Evolutionary conservation across 2,329 filamentous ascomycete genomes (phyloP), one percentile per base, ranked within the genome.

Genomic region (Pseudopyrenochaeta lycopersici): DNA sequence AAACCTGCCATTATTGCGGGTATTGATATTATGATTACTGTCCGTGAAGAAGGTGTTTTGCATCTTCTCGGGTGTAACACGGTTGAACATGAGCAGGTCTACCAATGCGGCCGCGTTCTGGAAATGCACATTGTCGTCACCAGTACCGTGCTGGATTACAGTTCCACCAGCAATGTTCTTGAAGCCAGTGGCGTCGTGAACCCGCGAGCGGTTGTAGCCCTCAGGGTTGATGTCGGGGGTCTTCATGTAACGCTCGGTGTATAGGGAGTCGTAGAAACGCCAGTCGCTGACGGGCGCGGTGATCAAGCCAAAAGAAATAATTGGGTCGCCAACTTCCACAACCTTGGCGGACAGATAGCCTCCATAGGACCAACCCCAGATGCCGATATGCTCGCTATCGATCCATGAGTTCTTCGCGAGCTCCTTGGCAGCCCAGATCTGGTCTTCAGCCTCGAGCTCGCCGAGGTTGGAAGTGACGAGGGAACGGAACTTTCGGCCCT

Each of bases 161-260:
- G 89, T 85, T 2, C 83, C 81, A 3, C 88, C 88, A 0, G 77
- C 77, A 7, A 88, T 80, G 46, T 83, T 83, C 75, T 85, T 84
- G 79, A 90, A 90, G 0, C 88, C 88, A 0, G 77, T 77, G 0
- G 80, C 71, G 3, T 85, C 79, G 52, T 82, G 81, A 1, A 90
- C 85, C 0, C 86, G 86, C 0, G 84, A 85, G 46, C 79, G 77
- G 52, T 83, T 82, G 75, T 90, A 90, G 27, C 87, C 87, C 0
- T 73, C 83, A 0, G 74, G 76, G 65, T 90, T 90, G 35, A 76
- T 73, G 2, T 77, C 74, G 1, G 82, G 79, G 1, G 80, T 84
- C 75, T 89, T 89, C 88, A 90, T 90, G 76, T 89, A 90, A 32
- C 88, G 82, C 72, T 90, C 88, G 0, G 88, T 89, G 70, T 90